Evolutionary conservation across 352 stramenopile species (phyloP), one percentile per base, ranked within the genome.

Genomic region (Nothophytophthora sp.): DNA sequence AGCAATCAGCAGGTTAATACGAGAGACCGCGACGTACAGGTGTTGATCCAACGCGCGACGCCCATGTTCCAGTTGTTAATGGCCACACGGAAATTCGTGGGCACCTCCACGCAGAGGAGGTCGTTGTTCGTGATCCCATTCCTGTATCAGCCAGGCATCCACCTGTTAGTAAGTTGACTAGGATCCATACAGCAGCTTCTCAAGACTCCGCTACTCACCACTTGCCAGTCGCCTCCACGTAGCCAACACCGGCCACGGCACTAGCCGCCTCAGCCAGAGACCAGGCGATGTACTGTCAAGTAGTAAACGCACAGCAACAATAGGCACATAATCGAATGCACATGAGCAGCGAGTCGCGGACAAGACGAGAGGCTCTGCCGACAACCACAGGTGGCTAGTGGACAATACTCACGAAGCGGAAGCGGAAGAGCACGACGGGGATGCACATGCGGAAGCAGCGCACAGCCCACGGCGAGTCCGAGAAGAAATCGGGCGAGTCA

Each of bases 1-100:
- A n/a, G 10, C 34, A 46, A 6, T 18, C 16, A 50, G 16, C 15
- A 35, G 10, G 39, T 4, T n/a, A 4, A 42, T 1, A n/a, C n/a
- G n/a, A 48, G 24, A 20, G 25, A 5, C 15, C 13, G 15, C 22
- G 18, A 58, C 73, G 34, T 71, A 90, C 81, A 95, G 16, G 85
- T 92, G 60, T 95, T 92, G 54, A 90, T 87, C 85, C 85, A 95
- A 24, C 70, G 71, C 13, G 85, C 85, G 42, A 95, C 85, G 13
- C 84, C 84, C 37, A 87, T 95, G 65, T 95, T 95, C 85, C 85
- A 95, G 66, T 89, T 91, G 69, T 95, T 95, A 54, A 92, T 92
- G 19, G 78, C 82, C 16, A 92, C 82, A 36, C 85, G 85, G 44
- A 95, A 70, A 56, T 88, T 95, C n/a, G 74, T 81, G n/a, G 85